A percentile compares a stretch with the other conserved stretches of the same genome.
phyloP scores from a whole-genome alignment of 306 rosid genomes.

The Citrullus mucosospermus region DNA sequence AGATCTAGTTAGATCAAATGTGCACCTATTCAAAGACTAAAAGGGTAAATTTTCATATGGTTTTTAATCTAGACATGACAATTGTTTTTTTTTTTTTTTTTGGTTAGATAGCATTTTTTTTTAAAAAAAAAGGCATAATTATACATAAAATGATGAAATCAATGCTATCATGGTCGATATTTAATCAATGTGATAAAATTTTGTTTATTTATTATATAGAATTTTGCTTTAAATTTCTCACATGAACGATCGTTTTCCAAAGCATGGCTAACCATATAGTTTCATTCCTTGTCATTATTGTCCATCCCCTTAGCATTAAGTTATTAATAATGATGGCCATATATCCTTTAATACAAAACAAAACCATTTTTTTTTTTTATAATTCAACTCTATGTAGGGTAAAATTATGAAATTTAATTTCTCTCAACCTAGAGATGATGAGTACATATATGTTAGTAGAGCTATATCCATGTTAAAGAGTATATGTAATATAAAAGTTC shows the following conservation, averaged over 20 bases:
- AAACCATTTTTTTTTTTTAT: neutral
- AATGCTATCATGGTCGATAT: neutral
- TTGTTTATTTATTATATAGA: neutral
- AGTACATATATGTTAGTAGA: too few species aligned
- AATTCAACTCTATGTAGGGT: too few species aligned
- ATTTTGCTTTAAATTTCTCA: neutral
- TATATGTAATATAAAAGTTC: too few species aligned
- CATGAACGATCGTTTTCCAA: neutral
- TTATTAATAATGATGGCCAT: neutral
- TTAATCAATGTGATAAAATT: neutral
- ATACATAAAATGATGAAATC: neutral
- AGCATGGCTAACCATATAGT: neutral
- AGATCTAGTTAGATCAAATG: too few species aligned
- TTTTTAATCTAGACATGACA: too few species aligned
- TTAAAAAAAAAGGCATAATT: neutral
- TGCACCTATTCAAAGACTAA: too few species aligned
- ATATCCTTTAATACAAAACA: neutral
- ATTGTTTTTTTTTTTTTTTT: too few species aligned
- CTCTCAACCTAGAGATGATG: too few species aligned
- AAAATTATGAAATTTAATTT: too few species aligned
- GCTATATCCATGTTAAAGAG: too few species aligned
- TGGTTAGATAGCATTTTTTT: too few species aligned
- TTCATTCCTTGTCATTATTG: neutral
- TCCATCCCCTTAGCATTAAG: neutral
- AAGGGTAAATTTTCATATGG: too few species aligned